phyloP scores from a whole-genome alignment of 2,329 filamentous ascomycete species.

The Corynespora cassiicola region DNA sequence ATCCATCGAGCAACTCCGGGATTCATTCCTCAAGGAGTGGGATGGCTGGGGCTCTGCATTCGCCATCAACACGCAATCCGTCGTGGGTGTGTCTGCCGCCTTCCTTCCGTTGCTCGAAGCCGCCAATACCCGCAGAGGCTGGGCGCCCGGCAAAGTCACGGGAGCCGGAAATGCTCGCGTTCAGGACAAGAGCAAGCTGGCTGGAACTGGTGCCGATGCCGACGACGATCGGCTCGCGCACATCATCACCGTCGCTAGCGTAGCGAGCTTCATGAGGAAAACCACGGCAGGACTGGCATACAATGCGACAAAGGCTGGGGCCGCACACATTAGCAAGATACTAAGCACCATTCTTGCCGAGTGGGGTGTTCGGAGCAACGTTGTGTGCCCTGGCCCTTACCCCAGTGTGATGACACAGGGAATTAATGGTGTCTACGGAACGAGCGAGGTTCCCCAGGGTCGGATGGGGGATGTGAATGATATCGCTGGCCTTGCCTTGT shows the following conservation, averaged over 20 bases:
- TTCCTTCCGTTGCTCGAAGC: slow-evolving; percentile 55
- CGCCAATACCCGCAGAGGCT: slow-evolving; percentile 52
- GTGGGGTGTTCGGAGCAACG: slow-evolving; percentile 55
- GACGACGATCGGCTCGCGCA: slow-evolving; percentile 51
- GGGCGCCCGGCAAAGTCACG: slow-evolving; percentile 38
- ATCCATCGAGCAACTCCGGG: slow-evolving; percentile 51
- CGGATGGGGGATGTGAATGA: slow-evolving; percentile 53
- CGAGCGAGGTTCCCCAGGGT: slow-evolving; percentile 46
- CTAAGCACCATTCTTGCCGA: slow-evolving; percentile 50
- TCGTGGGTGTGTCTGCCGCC: slow-evolving; percentile 52
- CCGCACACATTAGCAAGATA: slow-evolving; percentile 54
- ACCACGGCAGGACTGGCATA: slow-evolving; percentile 49
- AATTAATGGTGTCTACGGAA: slow-evolving; percentile 33
- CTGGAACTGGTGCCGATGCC: slow-evolving; percentile 24
- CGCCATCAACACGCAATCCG: slow-evolving; percentile 53
- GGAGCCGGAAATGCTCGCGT: slow-evolving; percentile 30
- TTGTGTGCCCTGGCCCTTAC: slow-evolving; percentile 53
- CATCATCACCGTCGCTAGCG: slow-evolving; percentile 53
- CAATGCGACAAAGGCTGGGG: slow-evolving; percentile 52
- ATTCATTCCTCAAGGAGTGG: slow-evolving; percentile 44
- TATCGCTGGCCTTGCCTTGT: slow-evolving; percentile 57
- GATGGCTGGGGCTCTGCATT: slow-evolving; percentile 45
- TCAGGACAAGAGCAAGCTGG: slow-evolving; percentile 27
- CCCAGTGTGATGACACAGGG: slow-evolving; percentile 53
- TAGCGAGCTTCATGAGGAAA: slow-evolving; percentile 48